Base-by-base conservation (phyloP, 768 basidiomycete species). In the Rhodotorula graminis region DNA sequence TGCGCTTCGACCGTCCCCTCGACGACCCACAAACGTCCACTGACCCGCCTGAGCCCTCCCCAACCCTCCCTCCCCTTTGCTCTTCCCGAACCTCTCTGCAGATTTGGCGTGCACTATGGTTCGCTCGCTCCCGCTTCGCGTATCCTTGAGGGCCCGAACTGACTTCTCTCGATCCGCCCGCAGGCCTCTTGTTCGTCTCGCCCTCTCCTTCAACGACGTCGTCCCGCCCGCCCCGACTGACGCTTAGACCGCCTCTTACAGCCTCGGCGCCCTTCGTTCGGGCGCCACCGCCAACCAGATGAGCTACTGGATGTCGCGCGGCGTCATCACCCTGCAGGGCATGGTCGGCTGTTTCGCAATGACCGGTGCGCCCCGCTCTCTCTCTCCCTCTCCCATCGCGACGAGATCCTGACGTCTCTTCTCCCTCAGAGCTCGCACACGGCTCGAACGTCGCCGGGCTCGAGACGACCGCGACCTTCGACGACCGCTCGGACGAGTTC, bases 401-500 rank as follows among this genome's bases (percentile, higher is more conserved):
- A 27, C 11, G 37, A 37, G 37, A 9, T 31, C 1, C 55, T 29
- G 16, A 31, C 55, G 4, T 14, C n/a, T 2, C 3, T 77, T 79
- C 27, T n/a, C 3, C 59, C 19, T 16, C 59, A 42, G 37, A 44
- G 27, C 59, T 46, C 60, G 60, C 60, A 8, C 82, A 82, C 71
- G 82, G 82, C 14, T 81, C 80, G 21, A 83, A 83, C 74, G 82
- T 83, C 16, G 83, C 83, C 19, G 83, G 82, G 12, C 78, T 84
- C 23, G 82, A 84, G 72, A 84, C 83, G 29, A 83, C 83, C 15
- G 82, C 82, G 4, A 84, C 83, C 0, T 83, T 83, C 67, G 83
- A 84, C 71, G 75, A 76, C 25, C 55, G 65, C 33, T 74, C 81
- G 1, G 83, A 84, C 78, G 82, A 83, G 72, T 83, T 83, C 64